Base-by-base conservation (phyloP, 2,329 filamentous ascomycete genomes). In the Pseudohalonectria lignicola region DNA sequence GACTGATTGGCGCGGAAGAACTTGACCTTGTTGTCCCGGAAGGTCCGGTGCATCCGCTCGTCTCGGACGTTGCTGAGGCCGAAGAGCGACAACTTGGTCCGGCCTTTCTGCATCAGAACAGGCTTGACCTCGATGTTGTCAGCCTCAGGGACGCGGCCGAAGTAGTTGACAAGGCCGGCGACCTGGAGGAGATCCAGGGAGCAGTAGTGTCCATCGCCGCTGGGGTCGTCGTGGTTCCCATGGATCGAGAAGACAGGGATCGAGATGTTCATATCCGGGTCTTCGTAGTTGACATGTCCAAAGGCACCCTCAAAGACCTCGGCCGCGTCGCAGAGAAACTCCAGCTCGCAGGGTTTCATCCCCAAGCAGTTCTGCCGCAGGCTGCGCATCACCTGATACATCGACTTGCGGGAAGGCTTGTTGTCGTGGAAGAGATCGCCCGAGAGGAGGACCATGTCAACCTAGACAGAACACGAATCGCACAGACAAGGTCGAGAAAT, bases 231-330 rank as follows among this genome's bases (percentile, higher is more conserved):
- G 55, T 98, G 92, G 53, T 98, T 98, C 33, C 92, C 92, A 51
- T 98, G 93, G 30, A 98, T 98, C 1, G 90, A 94, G 55, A 98
- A 98, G 20, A 98, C 87, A 0, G 92, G 92, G 40, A 96, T 95
- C 1, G 88, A 86, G 43, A 98, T 78, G 52, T 98, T 98, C 59
- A 98, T 95, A 50, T 98, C 86, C 18, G 86, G 78, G 52, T 98
- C 92, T 59, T 96, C 87, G 60, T 98, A 98, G 60, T 98, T 98
- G 60, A 94, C 90, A 56, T 95, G 84, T 36, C 86, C 81, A 54
- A 95, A 94, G 1, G 86, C 80, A 6, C 84, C 84, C 44, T 86
- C 82, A 50, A 98, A 95, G 45, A 90, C 85, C 51, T 94, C 84
- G 48, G 80, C 86, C 7, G 86, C 86, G 59, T 98, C 92, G 54